Base-by-base conservation (phyloP, 1,284 basidiomycete species). In the Exobasidium cylindrosporum region DNA sequence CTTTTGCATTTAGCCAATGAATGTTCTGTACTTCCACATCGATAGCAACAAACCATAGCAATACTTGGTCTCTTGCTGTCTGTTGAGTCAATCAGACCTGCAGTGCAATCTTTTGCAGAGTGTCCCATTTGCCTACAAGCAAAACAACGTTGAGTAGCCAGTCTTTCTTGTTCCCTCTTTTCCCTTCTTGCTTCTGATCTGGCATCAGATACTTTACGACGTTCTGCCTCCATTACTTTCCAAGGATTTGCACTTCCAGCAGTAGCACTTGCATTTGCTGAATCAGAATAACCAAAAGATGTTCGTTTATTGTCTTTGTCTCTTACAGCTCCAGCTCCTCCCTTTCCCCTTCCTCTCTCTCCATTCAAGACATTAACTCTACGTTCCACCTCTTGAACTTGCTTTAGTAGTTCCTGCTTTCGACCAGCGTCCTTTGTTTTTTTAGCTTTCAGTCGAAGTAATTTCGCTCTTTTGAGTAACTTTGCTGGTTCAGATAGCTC, bases 111-210 rank as follows among this genome's bases (percentile, higher is more conserved):
- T 74, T 84, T 87, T 1, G 92, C 92, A 0, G 89, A 83, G 76
- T 96, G 93, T 0, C 93, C 93, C 65, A 85, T 86, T 71, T 88
- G 84, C 58, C 93, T 86, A 82, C 93, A 97, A 1, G 89, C 90
- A 79, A 92, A 95, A 78, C 93, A 96, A 6, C 86, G 88, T 2
- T 87, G 91, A 2, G 83, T 81, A 23, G 83, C 80, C 7, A 84
- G 76, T 50, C 87, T 85, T 58, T 88, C 86, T 4, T 86, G 79
- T 55, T 86, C 86, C 30, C 92, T 86, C 68, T 87, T 84, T 57
- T 87, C 75, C 14, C 91, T 84, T 50, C 91, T 83, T 26, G 82
- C 74, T 76, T 90, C 90, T 2, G 86, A 86, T 47, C 80, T 81
- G 60, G 77, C 78, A 45, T 75, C 70, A 64, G 80, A 80, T 13